These are phyloP conservation scores for Trichophyton simii DNA, from an alignment of 2,329 filamentous ascomycete species.

Conservation along the genomic window DNA sequence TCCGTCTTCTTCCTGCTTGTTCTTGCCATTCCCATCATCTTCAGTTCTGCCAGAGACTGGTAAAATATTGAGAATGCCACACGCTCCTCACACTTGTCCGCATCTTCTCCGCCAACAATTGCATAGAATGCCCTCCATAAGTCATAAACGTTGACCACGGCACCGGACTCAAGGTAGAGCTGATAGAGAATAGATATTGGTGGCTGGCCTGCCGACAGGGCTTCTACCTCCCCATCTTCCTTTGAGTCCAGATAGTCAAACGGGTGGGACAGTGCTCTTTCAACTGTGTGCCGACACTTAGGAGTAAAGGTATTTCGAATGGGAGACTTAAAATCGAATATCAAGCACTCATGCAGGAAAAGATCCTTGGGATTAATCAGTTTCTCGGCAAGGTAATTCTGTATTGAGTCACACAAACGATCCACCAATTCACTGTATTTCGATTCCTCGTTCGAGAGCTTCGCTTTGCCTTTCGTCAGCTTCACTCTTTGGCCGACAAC, in stretches of 20 bases:
- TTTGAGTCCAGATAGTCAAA: conserved; percentile 49
- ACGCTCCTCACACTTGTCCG: conserved; percentile 21
- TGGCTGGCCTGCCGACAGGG: conserved; percentile 42
- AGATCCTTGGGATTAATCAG: conserved; percentile 40
- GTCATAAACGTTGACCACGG: conserved; percentile 49
- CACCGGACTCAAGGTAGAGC: conserved; percentile 50
- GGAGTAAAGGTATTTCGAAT: conserved; percentile 47
- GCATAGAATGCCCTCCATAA: conserved; percentile 49
- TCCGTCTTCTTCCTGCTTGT: conserved; percentile 82
- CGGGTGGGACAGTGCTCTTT: conserved; percentile 46
- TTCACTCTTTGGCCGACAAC: conserved; percentile 49
- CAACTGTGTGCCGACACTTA: conserved; percentile 45
- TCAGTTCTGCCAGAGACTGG: conserved; percentile 69
- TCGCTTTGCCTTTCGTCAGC: conserved; percentile 44
- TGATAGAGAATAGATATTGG: conserved; percentile 49
- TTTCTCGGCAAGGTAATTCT: conserved; percentile 33
- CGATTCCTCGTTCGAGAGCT: conserved; percentile 41
- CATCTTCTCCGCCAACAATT: conserved; percentile 33
- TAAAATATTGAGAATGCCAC: conserved; percentile 63
- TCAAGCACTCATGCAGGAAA: conserved; percentile 44
- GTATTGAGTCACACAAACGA: conserved; percentile 34
- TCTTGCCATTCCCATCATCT: conserved; percentile 76
- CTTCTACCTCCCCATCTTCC: conserved; percentile 22
- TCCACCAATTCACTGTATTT: conserved; percentile 44
- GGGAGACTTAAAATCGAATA: conserved; percentile 47